Conservation (phyloP, 805 yeast species). For the Candida montana region DNA sequence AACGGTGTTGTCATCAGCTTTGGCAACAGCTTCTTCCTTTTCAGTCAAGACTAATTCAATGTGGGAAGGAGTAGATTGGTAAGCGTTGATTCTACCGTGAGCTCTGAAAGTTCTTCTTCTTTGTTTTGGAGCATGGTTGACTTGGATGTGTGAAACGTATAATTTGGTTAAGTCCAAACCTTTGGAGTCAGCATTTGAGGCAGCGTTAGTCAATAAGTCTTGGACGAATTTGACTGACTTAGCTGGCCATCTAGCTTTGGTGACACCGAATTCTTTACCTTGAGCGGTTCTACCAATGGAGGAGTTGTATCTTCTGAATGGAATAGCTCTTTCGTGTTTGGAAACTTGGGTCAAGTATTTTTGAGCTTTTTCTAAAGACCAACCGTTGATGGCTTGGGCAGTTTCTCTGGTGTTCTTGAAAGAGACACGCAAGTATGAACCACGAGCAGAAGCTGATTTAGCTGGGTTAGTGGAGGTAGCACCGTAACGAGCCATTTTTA, state of each 20-base stretch:
- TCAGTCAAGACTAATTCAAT: constrained; percentile 96
- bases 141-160: constrained; percentile 97
- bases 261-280: constrained; percentile 99
- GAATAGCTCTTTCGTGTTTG: constrained; percentile 99
- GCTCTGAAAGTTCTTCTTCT: constrained; percentile 99
- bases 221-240: constrained; percentile 94
- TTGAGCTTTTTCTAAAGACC: constrained; percentile 96
- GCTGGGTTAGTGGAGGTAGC: constrained; percentile 99
- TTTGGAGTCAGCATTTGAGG: constrained; percentile 98
- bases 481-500: constrained; percentile 96
- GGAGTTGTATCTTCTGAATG: constrained; percentile 96
- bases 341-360: constrained; percentile 91
- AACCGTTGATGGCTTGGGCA: constrained; percentile 96
- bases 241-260: constrained; percentile 99
- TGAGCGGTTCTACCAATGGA: constrained; percentile 99
- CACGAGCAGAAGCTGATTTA: constrained; percentile 98
- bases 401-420: constrained; percentile 99
- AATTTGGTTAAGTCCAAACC: constrained; percentile 95
- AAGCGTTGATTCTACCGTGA: constrained; percentile 99
- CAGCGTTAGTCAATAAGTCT: constrained; percentile 95
- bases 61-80: constrained; percentile 98
- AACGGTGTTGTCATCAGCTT: constrained; percentile 69
- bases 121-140: constrained; percentile 99
- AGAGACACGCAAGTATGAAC: constrained; percentile 98
- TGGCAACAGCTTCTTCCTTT: constrained; percentile 88